Evolutionary conservation across 768 basidiomycete genomes (phyloP).

Genomic region (Hypholoma sublateritium): DNA sequence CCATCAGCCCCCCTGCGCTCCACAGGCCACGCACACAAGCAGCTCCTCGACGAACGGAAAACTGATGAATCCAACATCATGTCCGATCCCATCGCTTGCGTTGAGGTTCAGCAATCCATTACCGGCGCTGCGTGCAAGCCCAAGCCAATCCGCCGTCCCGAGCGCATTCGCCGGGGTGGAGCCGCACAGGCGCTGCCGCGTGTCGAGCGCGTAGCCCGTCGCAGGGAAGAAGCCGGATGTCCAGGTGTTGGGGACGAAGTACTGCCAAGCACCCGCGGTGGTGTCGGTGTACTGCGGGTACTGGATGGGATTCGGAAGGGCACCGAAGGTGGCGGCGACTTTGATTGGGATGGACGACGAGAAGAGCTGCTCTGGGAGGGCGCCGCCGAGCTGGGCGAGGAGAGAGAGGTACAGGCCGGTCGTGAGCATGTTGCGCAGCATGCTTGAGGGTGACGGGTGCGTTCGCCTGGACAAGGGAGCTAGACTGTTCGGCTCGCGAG

Average conservation of each 20-base stretch:
- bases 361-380: slow-evolving; percentile 49
- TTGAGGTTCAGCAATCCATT: slow-evolving; percentile 52
- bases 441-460: too few relatives aligned
- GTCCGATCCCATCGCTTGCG: slow-evolving; percentile 47
- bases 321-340: slow-evolving; percentile 51
- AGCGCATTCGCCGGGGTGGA: slow-evolving; percentile 35
- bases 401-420: too few relatives aligned
- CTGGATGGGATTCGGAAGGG: slow-evolving; percentile 39
- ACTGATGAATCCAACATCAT: slow-evolving; percentile 74
- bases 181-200: slow-evolving; percentile 49
- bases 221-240: slow-evolving; percentile 69
- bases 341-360: slow-evolving; percentile 60
- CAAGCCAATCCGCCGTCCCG: slow-evolving; percentile 54
- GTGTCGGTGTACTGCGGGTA: slow-evolving; percentile 65
- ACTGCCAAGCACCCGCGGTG: slow-evolving; percentile 39
- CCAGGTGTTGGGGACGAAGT: slow-evolving; percentile 59
- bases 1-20: not conserved
- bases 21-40: slow-evolving; percentile 41
- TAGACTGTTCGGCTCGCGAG: too few relatives aligned
- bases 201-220: slow-evolving; percentile 55
- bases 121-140: slow-evolving; percentile 50
- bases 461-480: too few relatives aligned
- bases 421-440: too few relatives aligned
- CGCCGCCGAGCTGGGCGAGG: not conserved
- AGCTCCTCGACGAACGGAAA: slow-evolving; percentile 68